These are phyloP conservation scores for Debaryomyces subglobosus DNA, from an alignment of 1,139 yeast species.

Conservation along the genomic window DNA sequence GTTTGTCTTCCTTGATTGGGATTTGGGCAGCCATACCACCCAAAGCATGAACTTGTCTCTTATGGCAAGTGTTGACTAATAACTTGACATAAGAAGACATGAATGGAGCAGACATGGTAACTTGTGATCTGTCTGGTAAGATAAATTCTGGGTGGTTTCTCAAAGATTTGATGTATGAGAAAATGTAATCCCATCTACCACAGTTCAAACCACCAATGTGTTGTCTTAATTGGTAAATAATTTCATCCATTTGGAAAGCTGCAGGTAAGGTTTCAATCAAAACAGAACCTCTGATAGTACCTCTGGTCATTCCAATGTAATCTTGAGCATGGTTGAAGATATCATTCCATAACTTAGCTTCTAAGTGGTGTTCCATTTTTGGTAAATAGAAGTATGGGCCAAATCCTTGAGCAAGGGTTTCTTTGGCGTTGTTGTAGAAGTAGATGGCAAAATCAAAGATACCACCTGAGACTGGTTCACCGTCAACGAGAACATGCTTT, in stretches of 20 bases:
- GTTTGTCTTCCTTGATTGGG: constrained; percentile 70
- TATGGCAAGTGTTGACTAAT: constrained; percentile 71
- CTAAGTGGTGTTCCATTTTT: constrained; percentile 79
- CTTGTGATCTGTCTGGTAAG: constrained; percentile 74
- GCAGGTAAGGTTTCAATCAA: constrained; percentile 77
- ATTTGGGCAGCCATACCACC: constrained; percentile 89
- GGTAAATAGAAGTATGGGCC: constrained; percentile 83
- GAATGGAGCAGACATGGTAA: constrained; percentile 75
- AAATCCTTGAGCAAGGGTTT: constrained; percentile 58
- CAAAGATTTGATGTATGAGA: constrained; percentile 69
- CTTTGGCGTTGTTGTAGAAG: constrained; percentile 73
- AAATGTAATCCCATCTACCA: constrained; percentile 84
- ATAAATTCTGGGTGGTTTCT: constrained; percentile 65
- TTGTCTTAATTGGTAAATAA: constrained; percentile 72
- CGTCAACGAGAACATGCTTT: constrained; percentile 72
- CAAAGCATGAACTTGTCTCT: constrained; percentile 77
- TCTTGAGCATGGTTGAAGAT: constrained; percentile 72
- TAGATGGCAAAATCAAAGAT: constrained; percentile 78
- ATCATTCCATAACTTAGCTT: constrained; percentile 81
- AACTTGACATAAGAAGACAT: constrained; percentile 71
- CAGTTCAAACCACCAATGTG: constrained; percentile 80
- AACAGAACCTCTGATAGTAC: constrained; percentile 79
- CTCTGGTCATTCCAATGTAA: constrained; percentile 64
- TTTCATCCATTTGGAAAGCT: constrained; percentile 82
- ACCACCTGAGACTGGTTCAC: constrained; percentile 74